phyloP scores from a whole-genome alignment of 352 stramenopile genomes.

The Plasmopara muralis region DNA sequence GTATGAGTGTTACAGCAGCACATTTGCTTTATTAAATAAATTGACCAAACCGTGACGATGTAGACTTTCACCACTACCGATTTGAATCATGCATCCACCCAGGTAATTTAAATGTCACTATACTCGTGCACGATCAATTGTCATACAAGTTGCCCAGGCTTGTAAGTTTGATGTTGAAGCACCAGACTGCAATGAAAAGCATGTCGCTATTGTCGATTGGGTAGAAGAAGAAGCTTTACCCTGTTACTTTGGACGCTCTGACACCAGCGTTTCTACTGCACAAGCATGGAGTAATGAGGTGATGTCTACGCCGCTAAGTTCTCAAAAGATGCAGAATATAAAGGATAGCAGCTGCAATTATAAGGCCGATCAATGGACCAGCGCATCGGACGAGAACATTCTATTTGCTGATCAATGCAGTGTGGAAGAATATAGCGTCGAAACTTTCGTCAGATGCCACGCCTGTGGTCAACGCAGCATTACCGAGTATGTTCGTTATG shows the following conservation, averaged over 20 bases:
- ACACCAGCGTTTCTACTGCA: not conserved
- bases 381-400: not conserved
- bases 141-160: not conserved
- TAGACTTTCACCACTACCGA: not conserved
- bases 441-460: constrained; percentile 4
- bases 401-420: not conserved
- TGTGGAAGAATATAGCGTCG: not conserved
- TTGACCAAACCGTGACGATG: not conserved
- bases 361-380: constrained; percentile 1
- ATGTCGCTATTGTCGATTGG: not conserved
- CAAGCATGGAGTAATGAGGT: not conserved
- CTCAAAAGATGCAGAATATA: not conserved
- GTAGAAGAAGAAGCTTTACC: not conserved
- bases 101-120: too few relatives aligned
- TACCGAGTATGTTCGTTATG: constrained; percentile 6
- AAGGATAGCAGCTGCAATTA: not conserved
- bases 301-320: not conserved
- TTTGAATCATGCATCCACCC: constrained; percentile 1
- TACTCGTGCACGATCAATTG: too few relatives aligned
- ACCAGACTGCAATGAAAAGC: not conserved
- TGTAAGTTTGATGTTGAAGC: not conserved
- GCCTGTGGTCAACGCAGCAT: constrained; percentile 8
- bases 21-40: not conserved
- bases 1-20: constrained; percentile 16
- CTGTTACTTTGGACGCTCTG: not conserved